Evolutionary conservation across 2,329 filamentous ascomycete genomes (phyloP), one percentile per base, ranked within the genome.

Genomic region (Penicillium sp.): DNA sequence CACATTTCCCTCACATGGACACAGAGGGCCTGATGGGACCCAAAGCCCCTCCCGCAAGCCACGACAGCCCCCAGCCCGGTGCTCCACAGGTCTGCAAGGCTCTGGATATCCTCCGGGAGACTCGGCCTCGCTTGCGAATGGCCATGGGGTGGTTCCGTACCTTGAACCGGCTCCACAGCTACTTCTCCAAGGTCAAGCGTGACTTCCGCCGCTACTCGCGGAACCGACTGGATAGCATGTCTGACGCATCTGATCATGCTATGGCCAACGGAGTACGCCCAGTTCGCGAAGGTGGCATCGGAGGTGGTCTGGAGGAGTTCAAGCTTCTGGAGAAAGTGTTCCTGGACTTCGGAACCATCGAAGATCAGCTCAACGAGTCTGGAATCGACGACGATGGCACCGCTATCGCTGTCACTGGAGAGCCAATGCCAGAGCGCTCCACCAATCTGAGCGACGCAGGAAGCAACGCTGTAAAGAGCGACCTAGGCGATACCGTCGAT

Each of bases 1-100:
- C 76, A 27, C 79, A 80, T 59, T 84, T 83, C 52, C 75, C 77
- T 1, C 76, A 78, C 60, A 82, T 84, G 80, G 81, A 84, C 51
- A 73, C 76, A 0, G 74, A 80, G 7, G 75, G 76, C 8, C 74
- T 74, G 49, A 66, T 83, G 61, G 75, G 75, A 4, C 51, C 62
- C 1, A 69, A 66, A 26, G 58, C 63, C 3, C 59, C 59, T 4
- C 60, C 61, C 2, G 51, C 62, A 4, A 52, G 55, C 21, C 61
- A 63, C 29, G 62, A 68, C 43, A 61, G 64, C 32, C 59, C 64
- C 13, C 64, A 66, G 32, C 51, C 52, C n/a, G 70, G 69, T 9
- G 67, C 68, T 24, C 52, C 57, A 13, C 70, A 74, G 46, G 62
- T 68, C 13, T 67, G 73, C 20, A 71, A 71, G 45, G 67, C 65